Evolutionary conservation across 148 eudicot genomes (phyloP).

Genomic region (Bassia scoparia): DNA sequence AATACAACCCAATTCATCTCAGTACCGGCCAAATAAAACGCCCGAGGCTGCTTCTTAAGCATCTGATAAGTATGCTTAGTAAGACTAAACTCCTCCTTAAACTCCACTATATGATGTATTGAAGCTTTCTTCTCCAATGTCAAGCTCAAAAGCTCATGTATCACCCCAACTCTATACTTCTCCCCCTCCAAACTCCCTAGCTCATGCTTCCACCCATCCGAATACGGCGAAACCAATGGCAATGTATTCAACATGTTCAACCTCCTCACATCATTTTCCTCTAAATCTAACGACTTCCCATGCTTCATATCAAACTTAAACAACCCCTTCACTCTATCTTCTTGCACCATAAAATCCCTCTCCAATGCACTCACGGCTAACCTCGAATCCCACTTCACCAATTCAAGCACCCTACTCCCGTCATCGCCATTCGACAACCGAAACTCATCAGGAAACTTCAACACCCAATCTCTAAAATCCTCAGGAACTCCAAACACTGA

Average conservation of each 20-base stretch:
- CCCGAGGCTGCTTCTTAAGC: slow-evolving; percentile 77
- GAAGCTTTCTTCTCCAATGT: slow-evolving; percentile 96
- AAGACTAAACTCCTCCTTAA: slow-evolving; percentile 95
- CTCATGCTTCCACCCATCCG: slow-evolving; percentile 76
- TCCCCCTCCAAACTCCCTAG: slow-evolving; percentile 82
- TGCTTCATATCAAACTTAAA: slow-evolving; percentile 74
- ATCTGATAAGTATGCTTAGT: slow-evolving; percentile 90
- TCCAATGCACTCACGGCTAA: slow-evolving; percentile 80
- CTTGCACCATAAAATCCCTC: slow-evolving; percentile 74
- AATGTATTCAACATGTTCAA: slow-evolving; percentile 73
- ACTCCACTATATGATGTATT: slow-evolving; percentile 95
- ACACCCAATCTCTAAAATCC: slow-evolving; percentile 79
- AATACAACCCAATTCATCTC: slow-evolving; percentile 98
- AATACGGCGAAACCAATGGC: slow-evolving; percentile 94
- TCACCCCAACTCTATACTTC: slow-evolving; percentile 80
- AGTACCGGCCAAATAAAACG: slow-evolving; percentile 91
- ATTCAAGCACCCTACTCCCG: slow-evolving; percentile 66
- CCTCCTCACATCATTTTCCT: slow-evolving; percentile 48
- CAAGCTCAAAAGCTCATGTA: slow-evolving; percentile 93
- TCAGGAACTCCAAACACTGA: slow-evolving; percentile 74
- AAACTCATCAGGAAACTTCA: slow-evolving; percentile 61
- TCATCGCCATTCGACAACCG: slow-evolving; percentile 45
- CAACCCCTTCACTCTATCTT: slow-evolving; percentile 67
- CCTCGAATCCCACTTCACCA: slow-evolving; percentile 67
- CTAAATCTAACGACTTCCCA: slow-evolving; percentile 65